phyloP scores from a whole-genome alignment of 768 basidiomycete genomes.

The Boletus tylopilopsis region DNA sequence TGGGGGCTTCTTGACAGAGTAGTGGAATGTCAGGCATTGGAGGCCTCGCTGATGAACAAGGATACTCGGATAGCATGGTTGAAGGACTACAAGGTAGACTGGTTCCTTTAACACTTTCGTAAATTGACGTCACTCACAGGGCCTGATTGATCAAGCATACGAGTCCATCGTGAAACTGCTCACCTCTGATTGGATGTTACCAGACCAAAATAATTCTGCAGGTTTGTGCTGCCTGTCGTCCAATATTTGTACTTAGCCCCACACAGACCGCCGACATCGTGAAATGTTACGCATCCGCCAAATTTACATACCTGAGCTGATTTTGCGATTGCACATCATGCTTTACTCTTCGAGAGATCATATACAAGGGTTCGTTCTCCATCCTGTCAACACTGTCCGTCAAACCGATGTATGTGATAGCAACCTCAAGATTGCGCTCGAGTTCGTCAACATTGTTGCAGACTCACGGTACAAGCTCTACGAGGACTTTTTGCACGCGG shows the following conservation, averaged over 20 bases:
- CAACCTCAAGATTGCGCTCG: constrained; percentile 69
- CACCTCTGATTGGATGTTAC: constrained; percentile 73
- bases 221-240: constrained; percentile 24
- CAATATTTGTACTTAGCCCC: background rate
- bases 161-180: constrained; percentile 67
- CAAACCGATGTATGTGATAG: constrained; percentile 36
- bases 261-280: constrained; percentile 51
- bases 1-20: constrained; percentile 66
- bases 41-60: constrained; percentile 53
- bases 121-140: constrained; percentile 31
- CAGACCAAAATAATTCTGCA: constrained; percentile 43
- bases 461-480: constrained; percentile 85
- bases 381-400: background rate
- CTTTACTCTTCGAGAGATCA: constrained; percentile 60
- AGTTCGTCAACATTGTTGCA: constrained; percentile 81
- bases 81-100: constrained; percentile 54
- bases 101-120: background rate
- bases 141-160: constrained; percentile 57
- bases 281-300: constrained; percentile 83
- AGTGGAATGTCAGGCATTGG: constrained; percentile 55
- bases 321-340: constrained; percentile 77
- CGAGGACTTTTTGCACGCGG: constrained; percentile 69
- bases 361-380: constrained; percentile 61
- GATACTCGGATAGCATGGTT: constrained; percentile 62
- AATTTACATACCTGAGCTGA: constrained; percentile 85